Evolutionary conservation across 176 grass and related monocot genomes (phyloP).

Genomic region (Rhipidocladum racemiflorum): DNA sequence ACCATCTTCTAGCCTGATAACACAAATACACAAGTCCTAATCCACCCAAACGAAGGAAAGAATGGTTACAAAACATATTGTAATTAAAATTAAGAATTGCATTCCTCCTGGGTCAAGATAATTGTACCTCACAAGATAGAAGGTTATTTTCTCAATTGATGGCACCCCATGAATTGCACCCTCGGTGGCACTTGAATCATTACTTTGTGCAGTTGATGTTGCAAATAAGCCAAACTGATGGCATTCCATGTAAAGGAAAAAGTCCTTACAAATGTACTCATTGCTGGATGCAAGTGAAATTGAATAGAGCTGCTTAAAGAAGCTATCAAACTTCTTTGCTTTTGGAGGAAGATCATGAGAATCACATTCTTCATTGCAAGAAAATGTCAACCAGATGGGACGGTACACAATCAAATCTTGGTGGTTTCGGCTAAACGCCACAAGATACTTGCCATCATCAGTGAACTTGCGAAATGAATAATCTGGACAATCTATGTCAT

Average conservation of each 20-base stretch:
- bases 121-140: slow-evolving; percentile 90
- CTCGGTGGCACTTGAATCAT: slow-evolving; percentile 48
- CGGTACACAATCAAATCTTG: slow-evolving; percentile 92
- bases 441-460: slow-evolving; percentile 82
- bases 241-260: slow-evolving; percentile 76
- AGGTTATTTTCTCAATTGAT: slow-evolving; percentile 91
- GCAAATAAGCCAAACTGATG: slow-evolving; percentile 79
- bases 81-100: neutral
- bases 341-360: slow-evolving; percentile 52
- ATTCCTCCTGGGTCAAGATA: slow-evolving; percentile 16
- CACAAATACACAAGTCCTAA: slow-evolving; percentile 37
- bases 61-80: slow-evolving; percentile 22
- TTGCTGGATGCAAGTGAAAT: slow-evolving; percentile 72
- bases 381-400: slow-evolving; percentile 69
- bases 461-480: slow-evolving; percentile 85
- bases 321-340: slow-evolving; percentile 65
- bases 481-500: slow-evolving; percentile 84
- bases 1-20: slow-evolving; percentile 77
- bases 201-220: slow-evolving; percentile 76
- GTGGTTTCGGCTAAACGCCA: slow-evolving; percentile 82
- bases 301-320: slow-evolving; percentile 76
- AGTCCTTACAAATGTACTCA: slow-evolving; percentile 89
- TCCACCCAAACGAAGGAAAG: slow-evolving; percentile 32
- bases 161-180: slow-evolving; percentile 79
- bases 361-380: slow-evolving; percentile 64